Percentiles rank a stretch among this genome's conserved stretches.
Evolutionary conservation across 768 basidiomycete genomes (phyloP).

Genomic region (Boletus sp.): DNA sequence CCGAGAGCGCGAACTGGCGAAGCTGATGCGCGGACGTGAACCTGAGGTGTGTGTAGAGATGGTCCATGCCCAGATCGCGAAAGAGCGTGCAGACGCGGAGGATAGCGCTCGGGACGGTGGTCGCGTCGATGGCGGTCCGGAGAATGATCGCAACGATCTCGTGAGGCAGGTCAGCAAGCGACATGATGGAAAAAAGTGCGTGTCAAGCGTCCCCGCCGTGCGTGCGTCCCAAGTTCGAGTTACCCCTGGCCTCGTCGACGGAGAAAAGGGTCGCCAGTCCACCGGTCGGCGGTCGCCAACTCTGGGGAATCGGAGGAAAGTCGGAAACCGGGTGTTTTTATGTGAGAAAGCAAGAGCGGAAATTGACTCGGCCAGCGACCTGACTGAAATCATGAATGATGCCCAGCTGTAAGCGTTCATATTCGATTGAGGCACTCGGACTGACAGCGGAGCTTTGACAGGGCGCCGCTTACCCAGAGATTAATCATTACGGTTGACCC

Average conservation of each 20-base stretch:
- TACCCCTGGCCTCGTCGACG: not conserved
- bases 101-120: slow-evolving; percentile 18
- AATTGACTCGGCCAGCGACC: not conserved
- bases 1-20: slow-evolving; percentile 11
- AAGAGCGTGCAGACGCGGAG: slow-evolving; percentile 23
- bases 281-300: too few species aligned
- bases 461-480: not conserved
- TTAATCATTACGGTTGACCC: not conserved
- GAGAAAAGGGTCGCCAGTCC: too few species aligned
- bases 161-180: slow-evolving; percentile 18
- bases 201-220: not conserved
- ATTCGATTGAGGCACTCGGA: too few species aligned
- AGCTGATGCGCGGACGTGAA: slow-evolving; percentile 27
- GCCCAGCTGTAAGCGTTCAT: not conserved
- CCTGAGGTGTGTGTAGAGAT: slow-evolving; percentile 26
- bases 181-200: not conserved
- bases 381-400: not conserved
- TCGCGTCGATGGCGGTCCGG: slow-evolving; percentile 8
- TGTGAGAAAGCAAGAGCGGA: not conserved
- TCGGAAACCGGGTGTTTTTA: slow-evolving; percentile 5
- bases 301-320: not conserved
- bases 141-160: slow-evolving; percentile 24
- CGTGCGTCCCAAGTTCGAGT: not conserved
- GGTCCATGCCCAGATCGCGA: slow-evolving; percentile 12
- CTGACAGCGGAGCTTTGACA: not conserved